phyloP scores from a whole-genome alignment of 352 stramenopile genomes.

The Phytophthora lateralis region DNA sequence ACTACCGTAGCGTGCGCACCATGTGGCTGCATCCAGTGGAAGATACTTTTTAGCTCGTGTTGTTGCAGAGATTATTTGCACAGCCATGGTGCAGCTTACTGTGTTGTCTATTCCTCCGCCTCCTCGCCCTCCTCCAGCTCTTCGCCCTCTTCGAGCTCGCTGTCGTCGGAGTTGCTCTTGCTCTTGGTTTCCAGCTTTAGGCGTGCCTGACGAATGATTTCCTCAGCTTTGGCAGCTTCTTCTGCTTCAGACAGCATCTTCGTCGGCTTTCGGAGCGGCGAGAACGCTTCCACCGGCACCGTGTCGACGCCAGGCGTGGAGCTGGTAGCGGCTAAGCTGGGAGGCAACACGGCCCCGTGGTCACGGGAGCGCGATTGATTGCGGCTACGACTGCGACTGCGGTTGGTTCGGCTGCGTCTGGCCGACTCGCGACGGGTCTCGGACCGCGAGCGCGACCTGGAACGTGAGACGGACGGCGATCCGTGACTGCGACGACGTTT shows the following conservation, averaged over 20 bases:
- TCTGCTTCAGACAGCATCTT: constrained; percentile 42
- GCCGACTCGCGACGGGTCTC: constrained; percentile 23
- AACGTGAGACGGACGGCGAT: constrained; percentile 44
- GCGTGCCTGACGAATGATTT: constrained; percentile 72
- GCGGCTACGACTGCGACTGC: constrained; percentile 38
- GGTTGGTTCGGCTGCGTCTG: constrained; percentile 19
- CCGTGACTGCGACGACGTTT: constrained; percentile 34
- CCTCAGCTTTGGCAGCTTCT: constrained; percentile 60
- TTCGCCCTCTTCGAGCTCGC: constrained; percentile 70
- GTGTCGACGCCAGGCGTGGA: constrained; percentile 10
- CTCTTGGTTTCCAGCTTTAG: constrained; percentile 60
- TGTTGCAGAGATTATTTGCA: constrained; percentile 6
- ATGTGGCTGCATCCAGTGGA: neutral
- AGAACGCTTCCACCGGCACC: constrained; percentile 12
- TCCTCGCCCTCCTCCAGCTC: constrained; percentile 49
- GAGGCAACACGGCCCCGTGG: constrained; percentile 20
- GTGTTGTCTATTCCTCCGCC: constrained; percentile 31
- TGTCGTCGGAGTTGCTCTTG: constrained; percentile 35
- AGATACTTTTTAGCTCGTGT: constrained; percentile 14
- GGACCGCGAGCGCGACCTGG: constrained; percentile 44
- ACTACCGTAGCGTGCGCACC: constrained; percentile 8
- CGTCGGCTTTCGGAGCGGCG: constrained; percentile 18
- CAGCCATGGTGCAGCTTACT: neutral
- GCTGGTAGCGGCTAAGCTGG: constrained; percentile 25
- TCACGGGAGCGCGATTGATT: constrained; percentile 34